Conservation (phyloP, 2,329 filamentous ascomycete genomes). For the Colletotrichum zoysiae region DNA sequence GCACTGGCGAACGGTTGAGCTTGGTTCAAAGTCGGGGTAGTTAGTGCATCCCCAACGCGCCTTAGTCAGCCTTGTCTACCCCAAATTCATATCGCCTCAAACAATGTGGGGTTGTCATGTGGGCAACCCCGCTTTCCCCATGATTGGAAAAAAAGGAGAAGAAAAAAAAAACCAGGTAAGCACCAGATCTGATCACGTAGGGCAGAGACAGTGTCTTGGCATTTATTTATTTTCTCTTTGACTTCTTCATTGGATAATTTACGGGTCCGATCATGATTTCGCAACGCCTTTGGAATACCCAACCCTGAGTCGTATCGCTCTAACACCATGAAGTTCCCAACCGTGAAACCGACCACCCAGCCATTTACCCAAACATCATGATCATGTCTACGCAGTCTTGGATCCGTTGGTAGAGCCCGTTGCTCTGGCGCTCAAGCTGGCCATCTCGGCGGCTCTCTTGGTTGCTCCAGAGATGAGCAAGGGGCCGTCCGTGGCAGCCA, state of each 20-base stretch:
- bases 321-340: background rate
- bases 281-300: background rate
- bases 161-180: too few species aligned
- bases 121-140: background rate
- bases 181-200: background rate
- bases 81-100: background rate
- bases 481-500: slow-evolving; percentile 49
- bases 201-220: background rate
- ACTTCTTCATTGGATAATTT: background rate
- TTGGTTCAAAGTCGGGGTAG: background rate
- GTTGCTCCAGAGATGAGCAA: slow-evolving; percentile 46
- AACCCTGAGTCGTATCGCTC: background rate
- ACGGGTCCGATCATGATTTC: background rate
- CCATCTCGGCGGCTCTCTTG: slow-evolving; percentile 47
- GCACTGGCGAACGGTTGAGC: background rate
- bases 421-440: slow-evolving; percentile 42
- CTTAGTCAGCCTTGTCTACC: background rate
- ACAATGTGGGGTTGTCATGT: background rate
- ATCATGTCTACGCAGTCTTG: slow-evolving; percentile 6
- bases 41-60: background rate
- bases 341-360: background rate
- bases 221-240: background rate
- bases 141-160: too few species aligned
- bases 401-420: slow-evolving; percentile 23
- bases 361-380: background rate